A percentile compares a stretch with the other conserved stretches of the same genome.
These are phyloP conservation scores for Elsinoe ampelina DNA, from an alignment of 2,329 filamentous ascomycete species.

Conservation along the genomic window DNA sequence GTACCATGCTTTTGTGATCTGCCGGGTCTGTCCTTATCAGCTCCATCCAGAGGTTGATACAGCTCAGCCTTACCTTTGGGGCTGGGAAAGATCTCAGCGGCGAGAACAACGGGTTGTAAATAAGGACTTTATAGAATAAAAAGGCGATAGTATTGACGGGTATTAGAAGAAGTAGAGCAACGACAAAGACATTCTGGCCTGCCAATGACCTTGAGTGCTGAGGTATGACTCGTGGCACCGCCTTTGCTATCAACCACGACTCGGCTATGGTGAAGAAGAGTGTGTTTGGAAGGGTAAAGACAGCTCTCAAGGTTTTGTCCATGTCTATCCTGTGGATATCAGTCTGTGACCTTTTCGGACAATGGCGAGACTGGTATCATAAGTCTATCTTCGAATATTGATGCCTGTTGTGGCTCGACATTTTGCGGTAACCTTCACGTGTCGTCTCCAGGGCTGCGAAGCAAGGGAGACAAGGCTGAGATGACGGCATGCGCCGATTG, in stretches of 20 bases:
- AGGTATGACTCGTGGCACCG: neutral
- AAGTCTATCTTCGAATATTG: neutral
- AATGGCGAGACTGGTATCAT: neutral
- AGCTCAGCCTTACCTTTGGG: neutral
- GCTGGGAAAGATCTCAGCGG: neutral
- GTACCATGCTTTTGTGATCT: neutral
- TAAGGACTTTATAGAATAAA: neutral
- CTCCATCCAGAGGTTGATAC: neutral
- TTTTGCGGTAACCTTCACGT: neutral
- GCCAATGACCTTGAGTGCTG: neutral
- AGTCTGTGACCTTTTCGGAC: neutral
- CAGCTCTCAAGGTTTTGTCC: neutral
- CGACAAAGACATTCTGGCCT: neutral
- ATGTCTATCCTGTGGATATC: neutral
- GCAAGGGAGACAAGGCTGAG: neutral
- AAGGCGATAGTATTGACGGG: neutral
- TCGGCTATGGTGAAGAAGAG: neutral
- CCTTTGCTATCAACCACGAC: neutral
- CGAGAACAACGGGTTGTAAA: slow-evolving; percentile 1
- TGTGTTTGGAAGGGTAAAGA: neutral
- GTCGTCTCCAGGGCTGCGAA: neutral
- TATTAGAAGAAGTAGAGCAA: neutral
- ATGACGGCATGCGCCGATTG: slow-evolving; percentile 3
- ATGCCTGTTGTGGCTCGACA: neutral
- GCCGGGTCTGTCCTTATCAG: neutral